A percentile compares a stretch with the other conserved stretches of the same genome.
phyloP scores from a whole-genome alignment of 2,329 filamentous ascomycete species.

The Didymella exigua region DNA sequence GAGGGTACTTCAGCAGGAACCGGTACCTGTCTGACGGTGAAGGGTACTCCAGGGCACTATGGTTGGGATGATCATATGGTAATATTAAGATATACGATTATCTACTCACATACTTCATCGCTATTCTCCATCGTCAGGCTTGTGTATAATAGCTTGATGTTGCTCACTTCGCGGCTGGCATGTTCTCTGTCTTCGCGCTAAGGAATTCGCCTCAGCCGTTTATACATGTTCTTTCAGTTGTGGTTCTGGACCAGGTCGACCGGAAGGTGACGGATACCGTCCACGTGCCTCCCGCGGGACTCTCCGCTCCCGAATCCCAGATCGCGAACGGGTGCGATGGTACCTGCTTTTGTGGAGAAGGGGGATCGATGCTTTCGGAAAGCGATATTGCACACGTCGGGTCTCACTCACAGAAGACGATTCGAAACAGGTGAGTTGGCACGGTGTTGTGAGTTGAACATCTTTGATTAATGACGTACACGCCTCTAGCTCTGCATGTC shows the following conservation, averaged over 20 bases:
- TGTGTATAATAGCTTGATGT: too few relatives aligned
- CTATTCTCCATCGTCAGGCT: too few relatives aligned
- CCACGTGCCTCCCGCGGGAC: neutral
- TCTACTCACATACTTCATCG: neutral
- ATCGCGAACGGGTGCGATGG: neutral
- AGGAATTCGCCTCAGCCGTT: too few relatives aligned
- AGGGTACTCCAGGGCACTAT: neutral
- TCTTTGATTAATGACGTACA: neutral
- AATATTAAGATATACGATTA: neutral
- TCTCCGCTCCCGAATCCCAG: neutral
- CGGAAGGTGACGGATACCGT: conserved; percentile 1
- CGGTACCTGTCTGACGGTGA: neutral
- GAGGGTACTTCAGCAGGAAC: neutral
- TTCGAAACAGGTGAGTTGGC: too few relatives aligned
- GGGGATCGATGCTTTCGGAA: too few relatives aligned
- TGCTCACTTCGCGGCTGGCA: too few relatives aligned
- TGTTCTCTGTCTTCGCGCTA: too few relatives aligned
- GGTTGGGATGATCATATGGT: neutral
- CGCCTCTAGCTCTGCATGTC: neutral
- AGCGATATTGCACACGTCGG: too few relatives aligned
- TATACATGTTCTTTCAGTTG: too few relatives aligned
- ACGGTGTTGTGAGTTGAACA: neutral
- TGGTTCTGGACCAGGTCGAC: neutral
- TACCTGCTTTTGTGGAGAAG: neutral
- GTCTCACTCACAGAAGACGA: too few relatives aligned